Evolutionary conservation across 345 rosid genomes (phyloP).

Genomic region (Euphorbia pulcherrima): DNA sequence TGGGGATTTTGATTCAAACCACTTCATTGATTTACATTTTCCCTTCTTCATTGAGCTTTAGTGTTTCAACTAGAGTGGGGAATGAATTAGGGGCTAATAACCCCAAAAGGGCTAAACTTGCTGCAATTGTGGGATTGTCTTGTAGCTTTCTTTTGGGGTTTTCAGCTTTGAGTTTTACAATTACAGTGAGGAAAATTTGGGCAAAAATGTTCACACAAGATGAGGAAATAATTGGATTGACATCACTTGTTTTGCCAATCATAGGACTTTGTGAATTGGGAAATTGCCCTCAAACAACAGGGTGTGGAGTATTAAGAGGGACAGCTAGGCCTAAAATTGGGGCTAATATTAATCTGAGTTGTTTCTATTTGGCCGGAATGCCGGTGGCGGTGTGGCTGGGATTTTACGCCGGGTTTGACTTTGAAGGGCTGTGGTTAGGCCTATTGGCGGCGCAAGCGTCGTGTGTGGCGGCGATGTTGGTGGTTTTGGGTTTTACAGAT

Average conservation of each 20-base stretch:
- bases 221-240: conserved; percentile 52
- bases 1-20: conserved; percentile 88
- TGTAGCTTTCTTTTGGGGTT: conserved; percentile 58
- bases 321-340: conserved; percentile 77
- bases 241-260: conserved; percentile 67
- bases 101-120: conserved; percentile 55
- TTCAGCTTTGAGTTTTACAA: conserved; percentile 45
- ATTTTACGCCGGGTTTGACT: conserved; percentile 52
- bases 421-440: conserved; percentile 79
- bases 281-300: conserved; percentile 82
- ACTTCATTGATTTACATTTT: conserved; percentile 78
- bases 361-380: conserved; percentile 76
- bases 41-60: conserved; percentile 73
- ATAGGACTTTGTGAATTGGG: conserved; percentile 86
- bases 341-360: conserved; percentile 77
- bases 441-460: conserved; percentile 80
- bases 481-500: conserved; percentile 50
- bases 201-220: conserved; percentile 68
- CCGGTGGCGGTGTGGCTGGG: conserved; percentile 74
- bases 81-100: conserved; percentile 68
- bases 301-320: conserved; percentile 81
- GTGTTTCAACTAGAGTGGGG: conserved; percentile 77
- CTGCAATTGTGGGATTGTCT: conserved; percentile 51
- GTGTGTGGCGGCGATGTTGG: conserved; percentile 60
- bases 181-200: conserved; percentile 58